Evolutionary conservation across 805 yeast species (phyloP).

Genomic region (Schizosaccharomyces japonicus): DNA sequence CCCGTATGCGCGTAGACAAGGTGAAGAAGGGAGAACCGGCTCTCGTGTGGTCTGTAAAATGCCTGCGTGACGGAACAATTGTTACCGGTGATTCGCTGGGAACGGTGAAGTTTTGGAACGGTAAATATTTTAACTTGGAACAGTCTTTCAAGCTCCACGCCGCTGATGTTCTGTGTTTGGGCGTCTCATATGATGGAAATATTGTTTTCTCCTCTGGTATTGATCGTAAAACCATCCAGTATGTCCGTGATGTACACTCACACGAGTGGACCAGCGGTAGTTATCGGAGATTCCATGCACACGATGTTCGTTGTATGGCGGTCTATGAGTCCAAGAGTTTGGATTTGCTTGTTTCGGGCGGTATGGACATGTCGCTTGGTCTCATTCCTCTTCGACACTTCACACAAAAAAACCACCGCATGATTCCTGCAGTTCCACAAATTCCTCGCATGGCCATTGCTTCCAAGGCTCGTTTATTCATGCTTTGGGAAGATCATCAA

Average conservation of each 20-base stretch:
- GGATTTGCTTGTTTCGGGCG: slow-evolving; percentile 52
- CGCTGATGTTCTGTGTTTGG: slow-evolving; percentile 66
- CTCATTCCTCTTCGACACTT: slow-evolving; percentile 40
- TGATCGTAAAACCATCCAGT: slow-evolving; percentile 70
- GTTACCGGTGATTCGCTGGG: slow-evolving; percentile 97
- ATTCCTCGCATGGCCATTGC: slow-evolving; percentile 31
- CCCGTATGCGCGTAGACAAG: slow-evolving; percentile 81
- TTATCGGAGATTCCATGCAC: slow-evolving; percentile 60
- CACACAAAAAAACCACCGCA: slow-evolving; percentile 43
- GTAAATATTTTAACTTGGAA: slow-evolving; percentile 43
- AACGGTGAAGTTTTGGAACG: slow-evolving; percentile 77
- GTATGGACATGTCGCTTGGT: slow-evolving; percentile 46
- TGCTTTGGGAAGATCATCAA: slow-evolving; percentile 61
- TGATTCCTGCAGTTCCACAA: slow-evolving; percentile 38
- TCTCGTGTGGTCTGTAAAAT: slow-evolving; percentile 65
- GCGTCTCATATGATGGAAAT: slow-evolving; percentile 24
- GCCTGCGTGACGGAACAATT: slow-evolving; percentile 42
- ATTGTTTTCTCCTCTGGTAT: slow-evolving; percentile 66
- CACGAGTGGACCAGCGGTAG: slow-evolving; percentile 46
- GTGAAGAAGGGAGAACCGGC: slow-evolving; percentile 56
- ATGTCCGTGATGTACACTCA: slow-evolving; percentile 25
- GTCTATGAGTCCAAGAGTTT: slow-evolving; percentile 19
- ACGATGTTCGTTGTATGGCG: slow-evolving; percentile 16
- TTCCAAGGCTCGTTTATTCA: slow-evolving; percentile 26
- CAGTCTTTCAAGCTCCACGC: slow-evolving; percentile 71